Conservation (phyloP, 2,329 filamentous ascomycete genomes). For the Fusarium nisikadoi region DNA sequence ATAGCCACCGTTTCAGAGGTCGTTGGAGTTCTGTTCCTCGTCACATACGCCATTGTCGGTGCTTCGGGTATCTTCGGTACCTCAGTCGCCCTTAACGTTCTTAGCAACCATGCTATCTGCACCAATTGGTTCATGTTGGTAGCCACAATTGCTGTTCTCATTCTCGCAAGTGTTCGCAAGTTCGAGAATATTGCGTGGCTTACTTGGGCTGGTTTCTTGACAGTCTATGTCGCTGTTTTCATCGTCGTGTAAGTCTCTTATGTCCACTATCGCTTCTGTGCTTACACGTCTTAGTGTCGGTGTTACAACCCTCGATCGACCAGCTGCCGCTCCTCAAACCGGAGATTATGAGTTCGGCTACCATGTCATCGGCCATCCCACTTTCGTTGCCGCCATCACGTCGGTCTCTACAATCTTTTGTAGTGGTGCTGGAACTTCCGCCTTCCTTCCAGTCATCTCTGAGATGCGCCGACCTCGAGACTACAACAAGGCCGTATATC, state of each 20-base stretch:
- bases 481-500: conserved; percentile 41
- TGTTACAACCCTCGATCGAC: conserved; percentile 61
- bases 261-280: neutral
- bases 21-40: conserved; percentile 64
- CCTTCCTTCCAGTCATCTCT: conserved; percentile 58
- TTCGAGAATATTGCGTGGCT: conserved; percentile 63
- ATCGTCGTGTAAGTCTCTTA: conserved; percentile 53
- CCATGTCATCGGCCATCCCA: conserved; percentile 60
- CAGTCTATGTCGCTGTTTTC: conserved; percentile 65
- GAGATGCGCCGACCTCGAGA: conserved; percentile 59
- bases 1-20: conserved; percentile 52
- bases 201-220: conserved; percentile 60
- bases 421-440: conserved; percentile 56
- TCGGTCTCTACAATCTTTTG: conserved; percentile 57
- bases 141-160: conserved; percentile 60
- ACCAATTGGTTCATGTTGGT: conserved; percentile 68
- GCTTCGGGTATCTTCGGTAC: conserved; percentile 69
- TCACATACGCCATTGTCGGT: conserved; percentile 66
- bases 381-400: conserved; percentile 64
- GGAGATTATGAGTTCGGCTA: conserved; percentile 67
- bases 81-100: conserved; percentile 68
- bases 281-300: conserved; percentile 30
- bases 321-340: conserved; percentile 65
- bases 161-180: conserved; percentile 59
- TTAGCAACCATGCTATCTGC: conserved; percentile 67